A percentile compares a stretch with the other conserved stretches of the same genome.
Conservation (phyloP, 2,329 filamentous ascomycete genomes). For the Epichloe glyceriae region DNA sequence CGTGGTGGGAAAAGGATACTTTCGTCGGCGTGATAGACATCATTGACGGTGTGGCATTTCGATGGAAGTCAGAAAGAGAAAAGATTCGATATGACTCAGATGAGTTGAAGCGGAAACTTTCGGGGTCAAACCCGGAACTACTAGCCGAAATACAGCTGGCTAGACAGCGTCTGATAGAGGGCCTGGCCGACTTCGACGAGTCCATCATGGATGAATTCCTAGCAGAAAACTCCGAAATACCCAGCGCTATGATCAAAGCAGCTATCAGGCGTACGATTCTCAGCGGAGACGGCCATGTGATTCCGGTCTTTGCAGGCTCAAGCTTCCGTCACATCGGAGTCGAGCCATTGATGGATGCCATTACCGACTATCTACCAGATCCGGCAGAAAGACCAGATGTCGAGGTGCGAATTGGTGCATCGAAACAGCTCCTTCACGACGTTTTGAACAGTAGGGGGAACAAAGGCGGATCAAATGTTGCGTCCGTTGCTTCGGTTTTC, state of each 20-base stretch:
- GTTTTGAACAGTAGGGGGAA: slow-evolving; percentile 28
- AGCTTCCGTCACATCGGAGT: slow-evolving; percentile 92
- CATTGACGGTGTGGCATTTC: slow-evolving; percentile 59
- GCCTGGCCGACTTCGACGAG: slow-evolving; percentile 81
- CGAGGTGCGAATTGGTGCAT: slow-evolving; percentile 57
- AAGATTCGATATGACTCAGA: slow-evolving; percentile 22
- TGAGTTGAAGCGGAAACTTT: slow-evolving; percentile 27
- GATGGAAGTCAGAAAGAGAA: slow-evolving; percentile 44
- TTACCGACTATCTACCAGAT: slow-evolving; percentile 76
- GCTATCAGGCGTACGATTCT: slow-evolving; percentile 63
- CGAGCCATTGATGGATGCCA: slow-evolving; percentile 77
- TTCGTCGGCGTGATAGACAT: slow-evolving; percentile 80
- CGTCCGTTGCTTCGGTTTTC: slow-evolving; percentile 60
- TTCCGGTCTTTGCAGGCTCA: slow-evolving; percentile 81
- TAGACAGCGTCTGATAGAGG: slow-evolving; percentile 65
- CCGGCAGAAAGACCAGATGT: slow-evolving; percentile 70
- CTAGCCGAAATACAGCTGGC: slow-evolving; percentile 62
- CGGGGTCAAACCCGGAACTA: slow-evolving; percentile 33
- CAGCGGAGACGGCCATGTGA: slow-evolving; percentile 54
- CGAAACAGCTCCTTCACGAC: slow-evolving; percentile 22
- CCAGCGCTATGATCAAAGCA: slow-evolving; percentile 51
- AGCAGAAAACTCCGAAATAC: slow-evolving; percentile 62
- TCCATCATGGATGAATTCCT: slow-evolving; percentile 73
- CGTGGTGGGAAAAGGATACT: slow-evolving; percentile 76
- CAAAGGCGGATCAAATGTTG: slow-evolving; percentile 21